Percentiles rank a stretch among this genome's conserved stretches.
Evolutionary conservation across 495 filamentous ascomycete species (phyloP).

Genomic region (Glonium stellatum): DNA sequence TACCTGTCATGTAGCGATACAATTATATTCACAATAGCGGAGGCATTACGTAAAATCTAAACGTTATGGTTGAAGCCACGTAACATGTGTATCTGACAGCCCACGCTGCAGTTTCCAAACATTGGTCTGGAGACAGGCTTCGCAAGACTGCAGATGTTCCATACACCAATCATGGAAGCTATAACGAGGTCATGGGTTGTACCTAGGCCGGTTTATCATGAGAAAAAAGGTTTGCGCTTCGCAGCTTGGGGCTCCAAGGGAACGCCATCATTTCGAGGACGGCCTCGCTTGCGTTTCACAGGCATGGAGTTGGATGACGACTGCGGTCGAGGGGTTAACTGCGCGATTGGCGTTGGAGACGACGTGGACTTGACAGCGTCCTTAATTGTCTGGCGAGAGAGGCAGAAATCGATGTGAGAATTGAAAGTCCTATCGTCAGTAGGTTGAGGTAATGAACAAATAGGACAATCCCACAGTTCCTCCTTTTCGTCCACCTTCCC

Average conservation of each 20-base stretch:
- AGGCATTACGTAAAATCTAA: no score
- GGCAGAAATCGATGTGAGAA: conserved; percentile 87
- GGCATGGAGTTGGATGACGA: not conserved
- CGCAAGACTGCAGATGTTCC: not conserved
- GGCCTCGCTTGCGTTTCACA: conserved; percentile 2
- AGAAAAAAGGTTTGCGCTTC: conserved; percentile 2
- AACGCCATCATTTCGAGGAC: not conserved
- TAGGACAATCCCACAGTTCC: conserved; percentile 78
- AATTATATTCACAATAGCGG: not conserved
- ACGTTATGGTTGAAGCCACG: no score
- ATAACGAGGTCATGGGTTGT: no score
- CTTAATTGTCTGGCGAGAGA: conserved; percentile 77
- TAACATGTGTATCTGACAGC: no score
- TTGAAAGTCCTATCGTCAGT: conserved; percentile 80
- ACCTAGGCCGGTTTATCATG: not conserved
- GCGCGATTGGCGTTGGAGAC: not conserved
- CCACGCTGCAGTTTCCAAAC: no score
- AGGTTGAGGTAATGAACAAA: conserved; percentile 65
- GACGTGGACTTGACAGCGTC: conserved; percentile 44
- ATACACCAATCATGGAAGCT: not conserved
- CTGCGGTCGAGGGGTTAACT: not conserved
- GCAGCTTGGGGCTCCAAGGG: not conserved
- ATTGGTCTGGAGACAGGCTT: no score
- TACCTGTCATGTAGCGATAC: not conserved
- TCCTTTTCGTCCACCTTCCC: conserved; percentile 13